Conservation (phyloP, 768 basidiomycete genomes). For the Ramaria sp. region DNA sequence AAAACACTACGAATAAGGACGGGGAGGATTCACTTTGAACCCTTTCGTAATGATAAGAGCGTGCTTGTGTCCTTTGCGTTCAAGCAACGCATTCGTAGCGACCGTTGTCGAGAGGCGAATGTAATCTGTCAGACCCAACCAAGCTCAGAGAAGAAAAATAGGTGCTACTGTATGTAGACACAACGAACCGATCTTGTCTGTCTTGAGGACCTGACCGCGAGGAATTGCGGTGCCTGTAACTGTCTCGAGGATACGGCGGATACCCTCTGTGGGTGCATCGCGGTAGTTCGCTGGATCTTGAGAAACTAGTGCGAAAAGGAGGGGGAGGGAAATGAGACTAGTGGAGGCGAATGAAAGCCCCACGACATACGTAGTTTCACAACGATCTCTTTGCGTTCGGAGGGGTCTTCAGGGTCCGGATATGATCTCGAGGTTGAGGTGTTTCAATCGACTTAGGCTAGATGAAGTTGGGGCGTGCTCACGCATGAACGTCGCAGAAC, state of each 20-base stretch:
- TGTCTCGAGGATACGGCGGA: slow-evolving; percentile 73
- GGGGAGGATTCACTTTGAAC: slow-evolving; percentile 40
- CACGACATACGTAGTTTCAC: slow-evolving; percentile 67
- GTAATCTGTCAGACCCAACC: slow-evolving; percentile 58
- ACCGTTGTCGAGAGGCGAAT: slow-evolving; percentile 90
- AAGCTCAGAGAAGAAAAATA: neutral
- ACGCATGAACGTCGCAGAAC: slow-evolving; percentile 86
- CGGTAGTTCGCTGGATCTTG: slow-evolving; percentile 80
- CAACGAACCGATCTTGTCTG: slow-evolving; percentile 65
- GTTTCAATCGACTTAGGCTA: slow-evolving; percentile 1
- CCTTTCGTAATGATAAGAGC: slow-evolving; percentile 87
- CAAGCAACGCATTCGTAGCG: slow-evolving; percentile 90
- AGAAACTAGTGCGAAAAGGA: slow-evolving; percentile 43
- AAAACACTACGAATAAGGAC: neutral
- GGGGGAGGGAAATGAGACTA: neutral
- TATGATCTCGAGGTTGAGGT: slow-evolving; percentile 40
- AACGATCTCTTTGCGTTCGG: slow-evolving; percentile 66
- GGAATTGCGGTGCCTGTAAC: slow-evolving; percentile 60
- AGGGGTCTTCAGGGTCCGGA: slow-evolving; percentile 52
- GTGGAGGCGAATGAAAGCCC: neutral
- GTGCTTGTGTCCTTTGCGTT: slow-evolving; percentile 88
- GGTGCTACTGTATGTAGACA: neutral
- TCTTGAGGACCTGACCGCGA: slow-evolving; percentile 55
- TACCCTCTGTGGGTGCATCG: slow-evolving; percentile 93
- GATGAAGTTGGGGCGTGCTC: slow-evolving; percentile 18